phyloP scores from a whole-genome alignment of 2,329 filamentous ascomycete genomes.

The Microdochium bolleyi region DNA sequence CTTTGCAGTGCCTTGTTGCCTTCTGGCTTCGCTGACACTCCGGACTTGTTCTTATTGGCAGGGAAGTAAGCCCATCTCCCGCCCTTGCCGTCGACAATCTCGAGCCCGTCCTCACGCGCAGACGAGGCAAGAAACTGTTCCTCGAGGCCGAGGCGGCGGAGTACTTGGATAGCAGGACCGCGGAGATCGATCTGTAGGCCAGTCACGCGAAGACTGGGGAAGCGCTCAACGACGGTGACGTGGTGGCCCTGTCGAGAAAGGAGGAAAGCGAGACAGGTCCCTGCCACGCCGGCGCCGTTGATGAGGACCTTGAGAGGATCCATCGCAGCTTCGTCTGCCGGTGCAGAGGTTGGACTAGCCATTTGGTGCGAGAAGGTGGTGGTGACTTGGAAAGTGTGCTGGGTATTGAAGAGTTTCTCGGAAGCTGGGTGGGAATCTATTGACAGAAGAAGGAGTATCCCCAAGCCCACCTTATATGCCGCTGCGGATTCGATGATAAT shows the following conservation, averaged over 20 bases:
- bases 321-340: no score
- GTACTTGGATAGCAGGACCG: constrained; percentile 28
- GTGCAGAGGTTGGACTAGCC: no score
- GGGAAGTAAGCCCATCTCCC: constrained; percentile 29
- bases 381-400: no score
- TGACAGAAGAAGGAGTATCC: no score
- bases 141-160: constrained; percentile 30
- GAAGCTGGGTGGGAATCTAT: no score
- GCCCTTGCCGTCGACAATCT: constrained; percentile 33
- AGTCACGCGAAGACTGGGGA: constrained; percentile 23
- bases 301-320: constrained; percentile 25
- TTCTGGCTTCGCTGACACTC: constrained; percentile 30
- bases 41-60: constrained; percentile 30
- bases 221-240: constrained; percentile 36
- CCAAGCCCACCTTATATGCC: no score
- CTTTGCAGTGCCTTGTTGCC: constrained; percentile 31
- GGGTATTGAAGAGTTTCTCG: no score
- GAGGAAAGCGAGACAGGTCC: constrained; percentile 38
- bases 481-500: no score
- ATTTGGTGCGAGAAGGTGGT: no score
- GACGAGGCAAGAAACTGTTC: constrained; percentile 22
- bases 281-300: constrained; percentile 24
- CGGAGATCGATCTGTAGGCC: constrained; percentile 39
- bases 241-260: constrained; percentile 27
- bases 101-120: constrained; percentile 39